Evolutionary conservation across 306 rosid genomes (phyloP).

Genomic region (Elaeagnus macrophylla): DNA sequence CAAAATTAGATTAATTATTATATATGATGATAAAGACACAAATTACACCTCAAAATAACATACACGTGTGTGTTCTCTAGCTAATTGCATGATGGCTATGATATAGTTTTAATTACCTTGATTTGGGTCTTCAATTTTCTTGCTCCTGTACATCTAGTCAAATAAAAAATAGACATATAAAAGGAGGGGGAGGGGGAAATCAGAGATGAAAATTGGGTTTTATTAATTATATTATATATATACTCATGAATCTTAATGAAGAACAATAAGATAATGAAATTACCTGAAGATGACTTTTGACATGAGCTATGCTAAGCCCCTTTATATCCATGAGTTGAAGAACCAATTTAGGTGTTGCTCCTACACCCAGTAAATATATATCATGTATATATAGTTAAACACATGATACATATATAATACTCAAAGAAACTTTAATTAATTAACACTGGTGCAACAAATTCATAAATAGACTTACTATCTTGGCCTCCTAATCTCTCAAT

Average conservation of each 20-base stretch:
- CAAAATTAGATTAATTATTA: neutral
- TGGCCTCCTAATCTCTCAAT: constrained; percentile 38
- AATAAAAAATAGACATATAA: constrained; percentile 1
- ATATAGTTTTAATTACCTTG: too few species aligned
- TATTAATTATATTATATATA: neutral
- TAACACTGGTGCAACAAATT: too few species aligned
- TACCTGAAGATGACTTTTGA: constrained; percentile 48
- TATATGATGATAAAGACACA: too few species aligned
- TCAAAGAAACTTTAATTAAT: too few species aligned
- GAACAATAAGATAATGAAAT: neutral
- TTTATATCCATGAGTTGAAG: constrained; percentile 39
- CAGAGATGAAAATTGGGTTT: neutral
- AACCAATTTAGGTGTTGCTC: constrained; percentile 46
- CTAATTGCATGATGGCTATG: too few species aligned
- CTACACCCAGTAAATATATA: constrained; percentile 18
- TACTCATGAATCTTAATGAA: neutral
- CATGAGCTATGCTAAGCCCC: constrained; percentile 51
- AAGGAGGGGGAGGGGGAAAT: neutral
- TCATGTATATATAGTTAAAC: neutral
- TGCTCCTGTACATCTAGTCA: constrained; percentile 37
- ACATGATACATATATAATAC: too few species aligned
- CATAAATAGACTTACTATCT: constrained; percentile 24
- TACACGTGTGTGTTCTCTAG: too few species aligned
- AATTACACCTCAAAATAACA: too few species aligned
- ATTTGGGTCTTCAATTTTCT: constrained; percentile 33